Evolutionary conservation across 2,329 filamentous ascomycete species (phyloP).

Genomic region (Penicillium sp.): DNA sequence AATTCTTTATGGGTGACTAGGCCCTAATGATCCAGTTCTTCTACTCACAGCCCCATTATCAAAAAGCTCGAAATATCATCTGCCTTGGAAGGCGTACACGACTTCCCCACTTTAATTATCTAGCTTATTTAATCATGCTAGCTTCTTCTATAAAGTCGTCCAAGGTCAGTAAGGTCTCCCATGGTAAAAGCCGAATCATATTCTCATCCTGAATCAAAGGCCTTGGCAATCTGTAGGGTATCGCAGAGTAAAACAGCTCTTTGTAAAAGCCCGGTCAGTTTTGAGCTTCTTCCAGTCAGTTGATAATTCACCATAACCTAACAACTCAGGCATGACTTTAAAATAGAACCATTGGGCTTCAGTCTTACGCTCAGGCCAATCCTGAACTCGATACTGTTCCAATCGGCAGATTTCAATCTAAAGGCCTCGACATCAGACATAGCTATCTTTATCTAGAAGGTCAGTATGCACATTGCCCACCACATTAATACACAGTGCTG

Average conservation of each 20-base stretch:
- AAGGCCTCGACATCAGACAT: neutral
- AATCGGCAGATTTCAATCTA: slow-evolving; percentile 10
- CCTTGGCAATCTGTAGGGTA: neutral
- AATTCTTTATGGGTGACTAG: neutral
- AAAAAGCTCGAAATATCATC: neutral
- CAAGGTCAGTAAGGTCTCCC: neutral
- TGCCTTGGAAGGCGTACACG: neutral
- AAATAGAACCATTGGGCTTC: slow-evolving; percentile 16
- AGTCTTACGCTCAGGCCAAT: slow-evolving; percentile 11
- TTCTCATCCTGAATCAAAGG: neutral
- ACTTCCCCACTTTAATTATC: neutral
- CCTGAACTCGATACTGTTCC: slow-evolving; percentile 15
- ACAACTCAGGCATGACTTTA: slow-evolving; percentile 16
- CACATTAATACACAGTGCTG: neutral
- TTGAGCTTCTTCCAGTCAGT: neutral
- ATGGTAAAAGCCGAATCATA: neutral
- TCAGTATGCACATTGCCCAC: neutral
- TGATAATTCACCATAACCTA: slow-evolving; percentile 7
- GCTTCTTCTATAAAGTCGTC: neutral
- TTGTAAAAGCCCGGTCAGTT: neutral
- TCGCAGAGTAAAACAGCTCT: too few relatives aligned
- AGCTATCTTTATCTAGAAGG: neutral
- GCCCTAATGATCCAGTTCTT: neutral
- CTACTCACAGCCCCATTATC: neutral
- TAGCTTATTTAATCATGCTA: neutral